Evolutionary conservation across 2,329 filamentous ascomycete genomes (phyloP).

Genomic region (Fusarium lyarnte): DNA sequence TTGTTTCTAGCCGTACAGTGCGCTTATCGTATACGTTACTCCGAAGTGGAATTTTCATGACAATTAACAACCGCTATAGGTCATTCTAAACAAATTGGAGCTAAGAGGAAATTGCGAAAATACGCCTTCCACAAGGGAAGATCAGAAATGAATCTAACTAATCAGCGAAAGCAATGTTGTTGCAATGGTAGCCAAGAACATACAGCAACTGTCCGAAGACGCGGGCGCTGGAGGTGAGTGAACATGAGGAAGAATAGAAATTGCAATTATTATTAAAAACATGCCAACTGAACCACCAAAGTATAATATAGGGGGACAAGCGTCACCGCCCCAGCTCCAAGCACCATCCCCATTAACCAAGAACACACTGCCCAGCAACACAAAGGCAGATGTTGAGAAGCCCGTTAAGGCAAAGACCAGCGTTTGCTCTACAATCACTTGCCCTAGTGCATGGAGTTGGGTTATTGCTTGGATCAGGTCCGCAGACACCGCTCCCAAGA

Average conservation of each 20-base stretch:
- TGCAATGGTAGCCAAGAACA: too few species aligned
- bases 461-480: not conserved
- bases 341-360: not conserved
- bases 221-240: rapidly evolving
- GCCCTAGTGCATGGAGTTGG: not conserved
- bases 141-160: rapidly evolving
- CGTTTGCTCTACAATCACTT: not conserved
- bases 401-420: not conserved
- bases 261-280: not conserved
- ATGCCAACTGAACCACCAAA: not conserved
- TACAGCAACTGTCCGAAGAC: rapidly evolving
- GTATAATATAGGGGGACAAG: rapidly evolving
- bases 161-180: not conserved
- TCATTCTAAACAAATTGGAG: rapidly evolving
- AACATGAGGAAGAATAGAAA: not conserved
- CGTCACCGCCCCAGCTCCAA: not conserved
- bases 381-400: not conserved
- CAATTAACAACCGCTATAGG: rapidly evolving
- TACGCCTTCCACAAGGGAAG: not conserved
- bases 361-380: not conserved
- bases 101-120: rapidly evolving
- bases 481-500: not conserved
- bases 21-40: too few species aligned
- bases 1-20: too few species aligned
- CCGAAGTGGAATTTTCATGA: rapidly evolving